Evolutionary conservation across 2,329 filamentous ascomycete species (phyloP).

Genomic region (Thelonectria blattea): DNA sequence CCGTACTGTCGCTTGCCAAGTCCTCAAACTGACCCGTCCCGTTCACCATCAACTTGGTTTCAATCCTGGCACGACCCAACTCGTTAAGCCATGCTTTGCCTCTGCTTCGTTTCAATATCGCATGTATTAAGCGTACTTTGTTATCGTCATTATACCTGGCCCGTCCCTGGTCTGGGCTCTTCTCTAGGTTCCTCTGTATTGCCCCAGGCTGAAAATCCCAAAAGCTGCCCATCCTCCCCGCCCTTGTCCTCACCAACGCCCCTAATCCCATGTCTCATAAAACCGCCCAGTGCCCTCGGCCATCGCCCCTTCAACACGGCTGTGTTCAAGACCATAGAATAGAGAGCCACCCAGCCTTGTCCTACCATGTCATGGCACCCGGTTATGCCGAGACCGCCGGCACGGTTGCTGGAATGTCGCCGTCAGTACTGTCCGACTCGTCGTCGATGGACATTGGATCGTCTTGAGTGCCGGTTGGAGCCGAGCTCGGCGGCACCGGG

Average conservation of each 20-base stretch:
- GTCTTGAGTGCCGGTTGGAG: conserved; percentile 24
- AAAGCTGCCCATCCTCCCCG: neutral
- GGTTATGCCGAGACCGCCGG: neutral
- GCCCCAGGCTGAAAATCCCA: too few relatives aligned
- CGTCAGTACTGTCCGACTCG: conserved; percentile 25
- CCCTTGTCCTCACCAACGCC: neutral
- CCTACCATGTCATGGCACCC: neutral
- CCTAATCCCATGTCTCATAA: neutral
- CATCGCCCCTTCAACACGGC: neutral
- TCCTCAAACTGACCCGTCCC: neutral
- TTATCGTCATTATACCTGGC: too few relatives aligned
- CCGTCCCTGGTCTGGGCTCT: too few relatives aligned
- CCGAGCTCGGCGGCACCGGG: neutral
- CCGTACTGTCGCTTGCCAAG: too few relatives aligned
- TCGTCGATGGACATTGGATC: conserved; percentile 40
- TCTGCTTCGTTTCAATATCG: too few relatives aligned
- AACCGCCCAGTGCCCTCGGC: too few relatives aligned
- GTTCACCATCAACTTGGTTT: neutral
- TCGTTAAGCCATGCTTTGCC: too few relatives aligned
- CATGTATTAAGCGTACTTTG: too few relatives aligned
- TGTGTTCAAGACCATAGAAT: conserved; percentile 7
- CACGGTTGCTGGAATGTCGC: conserved; percentile 38
- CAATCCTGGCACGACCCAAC: neutral
- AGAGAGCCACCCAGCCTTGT: conserved; percentile 17
- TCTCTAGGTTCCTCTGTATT: too few relatives aligned